phyloP scores from a whole-genome alignment of 371 early-diverging fungal species.

The Rhizopus delemar region DNA sequence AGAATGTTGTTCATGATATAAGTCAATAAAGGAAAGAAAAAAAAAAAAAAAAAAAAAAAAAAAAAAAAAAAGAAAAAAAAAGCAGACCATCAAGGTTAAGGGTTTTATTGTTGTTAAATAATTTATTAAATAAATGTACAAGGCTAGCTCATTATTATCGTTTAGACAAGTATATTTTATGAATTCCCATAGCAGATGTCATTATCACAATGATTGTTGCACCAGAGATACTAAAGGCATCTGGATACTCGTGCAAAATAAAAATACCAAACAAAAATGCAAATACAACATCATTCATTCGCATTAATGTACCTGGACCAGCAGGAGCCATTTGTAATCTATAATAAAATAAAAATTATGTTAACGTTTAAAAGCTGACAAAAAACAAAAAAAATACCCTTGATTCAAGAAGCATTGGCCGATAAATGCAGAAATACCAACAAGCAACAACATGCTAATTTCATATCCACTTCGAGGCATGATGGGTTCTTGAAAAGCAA shows the following conservation, averaged over 20 bases:
- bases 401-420: conserved; percentile 78
- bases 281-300: conserved; percentile 81
- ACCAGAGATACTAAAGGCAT: conserved; percentile 57
- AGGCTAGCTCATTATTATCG: neutral
- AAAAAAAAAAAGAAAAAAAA: too few species aligned
- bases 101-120: too few species aligned
- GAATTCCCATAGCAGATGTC: conserved; percentile 67
- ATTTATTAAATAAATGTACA: too few species aligned
- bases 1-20: too few species aligned
- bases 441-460: conserved; percentile 39
- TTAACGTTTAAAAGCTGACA: neutral
- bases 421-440: conserved; percentile 67
- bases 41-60: too few species aligned
- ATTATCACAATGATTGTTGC: conserved; percentile 67
- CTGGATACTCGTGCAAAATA: conserved; percentile 69
- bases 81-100: too few species aligned
- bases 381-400: conserved; percentile 38
- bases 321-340: conserved; percentile 74
- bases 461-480: conserved; percentile 34
- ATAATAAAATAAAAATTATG: neutral
- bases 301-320: conserved; percentile 74
- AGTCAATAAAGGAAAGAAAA: too few species aligned
- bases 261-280: conserved; percentile 74
- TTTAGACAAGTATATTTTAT: conserved; percentile 37
- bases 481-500: conserved; percentile 34